Evolutionary conservation across 495 filamentous ascomycete species (phyloP), one percentile per base, ranked within the genome.

Genomic region (Hypoxylon lenormandii): DNA sequence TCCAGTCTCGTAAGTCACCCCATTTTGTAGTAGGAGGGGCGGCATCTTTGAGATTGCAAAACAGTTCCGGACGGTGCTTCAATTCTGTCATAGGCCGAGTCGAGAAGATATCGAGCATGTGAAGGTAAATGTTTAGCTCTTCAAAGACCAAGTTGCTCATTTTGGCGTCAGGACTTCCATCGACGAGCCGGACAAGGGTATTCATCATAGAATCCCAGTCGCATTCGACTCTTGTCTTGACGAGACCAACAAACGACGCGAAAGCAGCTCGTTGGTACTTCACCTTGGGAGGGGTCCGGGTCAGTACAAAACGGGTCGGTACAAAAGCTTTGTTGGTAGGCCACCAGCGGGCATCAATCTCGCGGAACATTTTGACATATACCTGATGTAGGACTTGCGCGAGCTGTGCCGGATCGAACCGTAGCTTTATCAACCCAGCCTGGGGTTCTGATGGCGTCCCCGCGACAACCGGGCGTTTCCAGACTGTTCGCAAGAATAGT

Each of bases 201-300:
- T 40, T 13, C 45, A 67, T 59, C n/a, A 47, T 37, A 21, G 33
- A 30, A n/a, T 58, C 42, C 56, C 66, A 56, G 15, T 73, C 46
- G 3, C 60, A 63, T n/a, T 19, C 36, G 12, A 73, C 64, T 8
- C 62, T 62, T 15, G 63, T 65, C 60, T 68, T 22, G 18, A 75
- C 51, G 10, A 71, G 22, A 28, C 65, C 68, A 23, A 79, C 52
- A 11, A 77, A 66, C 0, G 72, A 72, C 2, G 66, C 78, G 52
- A 85, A 78, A 54, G 74, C 80, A 36, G 69, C 73, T 16, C 82
- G 76, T 40, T 78, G 76, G 51, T 82, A 82, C 26, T 28, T 28
- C 7, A n/a, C n/a, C n/a, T n/a, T n/a, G n/a, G n/a, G n/a, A n/a
- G n/a, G n/a, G n/a, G n/a, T n/a, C n/a, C n/a, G n/a, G n/a, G n/a